These are phyloP conservation scores for Fraxinus baroniana DNA, from an alignment of 305 asterid species.

Conservation along the genomic window DNA sequence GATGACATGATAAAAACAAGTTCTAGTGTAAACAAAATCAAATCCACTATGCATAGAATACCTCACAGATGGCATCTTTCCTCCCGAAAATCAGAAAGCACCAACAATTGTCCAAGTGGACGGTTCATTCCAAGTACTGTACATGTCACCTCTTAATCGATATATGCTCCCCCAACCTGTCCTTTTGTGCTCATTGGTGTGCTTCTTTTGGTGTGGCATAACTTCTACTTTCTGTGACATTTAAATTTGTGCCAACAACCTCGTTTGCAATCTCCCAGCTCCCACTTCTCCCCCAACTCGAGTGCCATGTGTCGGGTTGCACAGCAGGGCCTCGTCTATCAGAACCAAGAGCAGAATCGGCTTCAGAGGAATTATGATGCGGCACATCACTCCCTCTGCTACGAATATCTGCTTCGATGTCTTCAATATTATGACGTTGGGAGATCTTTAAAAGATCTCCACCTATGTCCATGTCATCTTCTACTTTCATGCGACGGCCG, in stretches of 20 bases:
- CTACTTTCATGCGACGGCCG: constrained; percentile 78
- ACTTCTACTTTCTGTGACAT: constrained; percentile 31
- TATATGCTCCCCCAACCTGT: not conserved
- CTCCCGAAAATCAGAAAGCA: constrained; percentile 25
- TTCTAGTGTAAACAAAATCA: constrained; percentile 13
- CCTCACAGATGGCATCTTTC: constrained; percentile 17
- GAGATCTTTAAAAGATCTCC: constrained; percentile 91
- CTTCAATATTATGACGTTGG: constrained; percentile 88
- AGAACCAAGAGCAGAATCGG: constrained; percentile 64
- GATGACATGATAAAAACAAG: constrained; percentile 28
- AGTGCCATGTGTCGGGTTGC: constrained; percentile 56
- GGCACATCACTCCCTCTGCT: constrained; percentile 81
- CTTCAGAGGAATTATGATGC: constrained; percentile 64
- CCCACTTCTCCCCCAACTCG: constrained; percentile 80
- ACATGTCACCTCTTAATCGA: constrained; percentile 13
- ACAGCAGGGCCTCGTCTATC: constrained; percentile 52
- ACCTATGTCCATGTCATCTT: constrained; percentile 81
- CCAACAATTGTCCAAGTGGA: constrained; percentile 8
- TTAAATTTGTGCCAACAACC: constrained; percentile 36
- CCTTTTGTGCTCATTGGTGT: constrained; percentile 34
- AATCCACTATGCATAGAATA: constrained; percentile 20
- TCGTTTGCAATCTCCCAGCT: constrained; percentile 76
- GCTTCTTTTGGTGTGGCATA: constrained; percentile 47
- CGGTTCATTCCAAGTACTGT: constrained; percentile 7
- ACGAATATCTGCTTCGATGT: constrained; percentile 82